Evolutionary conservation across 768 basidiomycete genomes (phyloP).

Genomic region (Lactarius sp.): DNA sequence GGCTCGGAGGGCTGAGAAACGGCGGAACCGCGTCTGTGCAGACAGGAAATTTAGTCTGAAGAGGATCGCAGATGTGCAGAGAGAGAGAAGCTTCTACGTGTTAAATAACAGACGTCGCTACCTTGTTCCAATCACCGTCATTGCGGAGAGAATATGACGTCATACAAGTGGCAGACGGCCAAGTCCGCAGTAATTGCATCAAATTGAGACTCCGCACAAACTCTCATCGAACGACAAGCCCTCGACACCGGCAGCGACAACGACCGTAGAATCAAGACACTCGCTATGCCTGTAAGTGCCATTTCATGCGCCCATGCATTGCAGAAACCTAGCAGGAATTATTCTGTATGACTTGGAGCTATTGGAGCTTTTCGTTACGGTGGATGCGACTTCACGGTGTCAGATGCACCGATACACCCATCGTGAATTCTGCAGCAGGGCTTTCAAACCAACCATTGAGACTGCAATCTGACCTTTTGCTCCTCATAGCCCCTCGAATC

Average conservation of each 20-base stretch:
- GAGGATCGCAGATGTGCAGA: too few relatives aligned
- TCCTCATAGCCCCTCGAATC: slow-evolving; percentile 38
- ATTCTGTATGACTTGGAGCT: not conserved
- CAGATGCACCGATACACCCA: not conserved
- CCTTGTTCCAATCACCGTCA: too few relatives aligned
- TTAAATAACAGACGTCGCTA: too few relatives aligned
- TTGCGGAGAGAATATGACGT: too few relatives aligned
- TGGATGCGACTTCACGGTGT: slow-evolving; percentile 4
- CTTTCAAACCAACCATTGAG: not conserved
- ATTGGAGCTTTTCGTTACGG: not conserved
- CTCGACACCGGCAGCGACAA: slow-evolving; percentile 15
- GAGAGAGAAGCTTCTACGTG: too few relatives aligned
- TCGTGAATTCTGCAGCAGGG: not conserved
- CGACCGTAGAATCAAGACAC: slow-evolving; percentile 18
- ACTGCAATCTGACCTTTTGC: not conserved
- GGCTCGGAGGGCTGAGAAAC: too few relatives aligned
- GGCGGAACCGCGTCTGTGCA: too few relatives aligned
- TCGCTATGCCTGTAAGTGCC: slow-evolving; percentile 23
- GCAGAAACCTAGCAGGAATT: not conserved
- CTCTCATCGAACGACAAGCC: slow-evolving; percentile 4
- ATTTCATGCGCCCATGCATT: not conserved
- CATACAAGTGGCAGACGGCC: not conserved
- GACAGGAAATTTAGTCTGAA: too few relatives aligned
- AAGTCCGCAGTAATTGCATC: not conserved
- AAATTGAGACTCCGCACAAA: slow-evolving; percentile 22